phyloP scores from a whole-genome alignment of 2,329 filamentous ascomycete genomes.

The Helminthosporium solani region DNA sequence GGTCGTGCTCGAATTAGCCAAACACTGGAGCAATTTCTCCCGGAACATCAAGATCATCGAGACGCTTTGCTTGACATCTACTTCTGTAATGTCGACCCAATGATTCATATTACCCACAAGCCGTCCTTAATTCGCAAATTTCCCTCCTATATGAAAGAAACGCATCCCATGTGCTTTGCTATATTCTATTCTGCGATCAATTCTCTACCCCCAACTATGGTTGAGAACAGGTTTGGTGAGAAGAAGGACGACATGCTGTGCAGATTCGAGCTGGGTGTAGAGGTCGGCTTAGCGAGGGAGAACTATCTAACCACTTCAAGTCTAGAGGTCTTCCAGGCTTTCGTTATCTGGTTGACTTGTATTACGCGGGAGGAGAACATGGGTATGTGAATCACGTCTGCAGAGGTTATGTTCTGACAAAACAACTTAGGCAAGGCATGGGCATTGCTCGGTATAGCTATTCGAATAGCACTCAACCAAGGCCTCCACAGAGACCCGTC shows the following conservation, averaged over 20 bases:
- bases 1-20: conserved; percentile 32
- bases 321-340: conserved; percentile 41
- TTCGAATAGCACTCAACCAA: conserved; percentile 40
- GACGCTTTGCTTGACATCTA: conserved; percentile 38
- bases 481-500: conserved; percentile 43
- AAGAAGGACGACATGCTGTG: conserved; percentile 35
- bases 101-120: conserved; percentile 40
- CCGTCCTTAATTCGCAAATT: conserved; percentile 34
- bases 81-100: conserved; percentile 40
- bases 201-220: conserved; percentile 31
- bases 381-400: conserved; percentile 20
- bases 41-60: conserved; percentile 29
- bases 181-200: conserved; percentile 42
- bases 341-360: conserved; percentile 41
- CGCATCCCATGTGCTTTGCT: conserved; percentile 38
- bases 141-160: conserved; percentile 26
- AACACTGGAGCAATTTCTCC: conserved; percentile 30
- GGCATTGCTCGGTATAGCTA: conserved; percentile 40
- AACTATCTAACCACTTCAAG: conserved; percentile 42
- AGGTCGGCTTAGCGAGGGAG: conserved; percentile 38
- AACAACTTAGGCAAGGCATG: conserved; percentile 35
- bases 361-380: conserved; percentile 43
- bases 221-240: conserved; percentile 34
- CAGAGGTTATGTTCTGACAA: neutral
- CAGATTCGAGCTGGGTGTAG: conserved; percentile 37